A percentile compares a stretch with the other conserved stretches of the same genome.
These are phyloP conservation scores for Cornus florida DNA, from an alignment of 148 eudicot genomes.

Conservation along the genomic window DNA sequence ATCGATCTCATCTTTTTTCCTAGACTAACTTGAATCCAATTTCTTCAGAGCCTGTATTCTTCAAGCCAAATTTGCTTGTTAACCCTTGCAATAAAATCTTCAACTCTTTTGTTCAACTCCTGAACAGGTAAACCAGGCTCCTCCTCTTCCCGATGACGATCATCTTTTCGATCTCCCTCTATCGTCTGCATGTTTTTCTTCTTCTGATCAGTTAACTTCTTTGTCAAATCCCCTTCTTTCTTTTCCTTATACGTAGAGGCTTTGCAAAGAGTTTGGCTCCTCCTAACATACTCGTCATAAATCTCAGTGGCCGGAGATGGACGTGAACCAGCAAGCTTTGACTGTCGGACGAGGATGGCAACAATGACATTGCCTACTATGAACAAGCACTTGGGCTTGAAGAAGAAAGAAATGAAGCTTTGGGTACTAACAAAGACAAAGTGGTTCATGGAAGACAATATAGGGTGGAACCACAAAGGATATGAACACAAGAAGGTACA, in stretches of 20 bases:
- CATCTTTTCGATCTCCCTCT: not conserved
- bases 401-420: not conserved
- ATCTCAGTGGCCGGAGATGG: not conserved
- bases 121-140: too few relatives aligned
- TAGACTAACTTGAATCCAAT: not conserved
- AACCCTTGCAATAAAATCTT: too few relatives aligned
- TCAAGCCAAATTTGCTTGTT: too few relatives aligned
- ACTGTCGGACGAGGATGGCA: slow-evolving; percentile 11
- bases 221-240: too few relatives aligned
- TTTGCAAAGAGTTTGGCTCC: not conserved
- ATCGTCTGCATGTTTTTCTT: not conserved
- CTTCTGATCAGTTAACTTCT: too few relatives aligned
- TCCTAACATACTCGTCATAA: too few relatives aligned
- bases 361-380: slow-evolving; percentile 10
- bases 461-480: too few relatives aligned
- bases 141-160: not conserved
- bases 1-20: too few relatives aligned
- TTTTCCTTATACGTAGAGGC: not conserved
- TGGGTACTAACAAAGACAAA: not conserved
- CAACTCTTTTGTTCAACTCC: too few relatives aligned
- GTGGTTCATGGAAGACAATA: too few relatives aligned
- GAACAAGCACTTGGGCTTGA: slow-evolving; percentile 20
- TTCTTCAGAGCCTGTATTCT: not conserved
- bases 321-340: not conserved
- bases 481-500: not conserved